phyloP scores from a whole-genome alignment of 2,329 filamentous ascomycete species.

The Colletotrichum sp. region DNA sequence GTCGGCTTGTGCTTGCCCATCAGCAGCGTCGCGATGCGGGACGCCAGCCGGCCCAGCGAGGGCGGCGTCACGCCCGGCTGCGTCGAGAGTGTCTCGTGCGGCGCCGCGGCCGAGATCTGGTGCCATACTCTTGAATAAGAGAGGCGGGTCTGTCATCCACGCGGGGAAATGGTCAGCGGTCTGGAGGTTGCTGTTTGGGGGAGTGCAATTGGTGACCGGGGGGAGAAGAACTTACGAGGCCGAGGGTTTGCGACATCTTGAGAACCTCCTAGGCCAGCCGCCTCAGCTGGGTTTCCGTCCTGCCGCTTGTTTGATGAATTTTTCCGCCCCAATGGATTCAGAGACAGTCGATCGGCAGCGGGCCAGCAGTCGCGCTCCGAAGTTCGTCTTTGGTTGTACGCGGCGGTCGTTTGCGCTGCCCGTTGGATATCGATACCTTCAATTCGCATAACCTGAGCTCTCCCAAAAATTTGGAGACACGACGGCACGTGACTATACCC shows the following conservation, averaged over 20 bases:
- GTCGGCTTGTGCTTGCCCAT: conserved; percentile 99
- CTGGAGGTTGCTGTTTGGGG: background rate
- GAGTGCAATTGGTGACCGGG: background rate
- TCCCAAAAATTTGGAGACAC: conserved; percentile 17
- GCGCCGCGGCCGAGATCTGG: conserved; percentile 74
- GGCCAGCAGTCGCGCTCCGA: conserved; percentile 20
- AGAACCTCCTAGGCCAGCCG: conserved; percentile 19
- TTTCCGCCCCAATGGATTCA: background rate
- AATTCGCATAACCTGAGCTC: background rate
- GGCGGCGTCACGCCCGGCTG: conserved; percentile 67
- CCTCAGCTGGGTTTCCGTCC: background rate
- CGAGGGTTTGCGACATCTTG: conserved; percentile 80
- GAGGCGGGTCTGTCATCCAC: conserved; percentile 76
- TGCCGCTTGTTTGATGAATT: background rate
- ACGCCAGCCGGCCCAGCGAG: conserved; percentile 88
- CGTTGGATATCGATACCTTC: background rate
- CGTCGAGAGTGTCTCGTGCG: conserved; percentile 65
- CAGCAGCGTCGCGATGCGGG: conserved; percentile 81
- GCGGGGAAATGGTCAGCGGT: background rate
- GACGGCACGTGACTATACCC: background rate
- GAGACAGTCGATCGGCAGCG: conserved; percentile 7
- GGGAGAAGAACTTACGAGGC: conserved; percentile 60
- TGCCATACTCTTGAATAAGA: conserved; percentile 98
- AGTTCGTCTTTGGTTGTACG: conserved; percentile 6
- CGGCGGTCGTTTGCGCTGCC: background rate